Base-by-base conservation (phyloP, 2,329 filamentous ascomycete species). In the Rhinocladiella similis region DNA sequence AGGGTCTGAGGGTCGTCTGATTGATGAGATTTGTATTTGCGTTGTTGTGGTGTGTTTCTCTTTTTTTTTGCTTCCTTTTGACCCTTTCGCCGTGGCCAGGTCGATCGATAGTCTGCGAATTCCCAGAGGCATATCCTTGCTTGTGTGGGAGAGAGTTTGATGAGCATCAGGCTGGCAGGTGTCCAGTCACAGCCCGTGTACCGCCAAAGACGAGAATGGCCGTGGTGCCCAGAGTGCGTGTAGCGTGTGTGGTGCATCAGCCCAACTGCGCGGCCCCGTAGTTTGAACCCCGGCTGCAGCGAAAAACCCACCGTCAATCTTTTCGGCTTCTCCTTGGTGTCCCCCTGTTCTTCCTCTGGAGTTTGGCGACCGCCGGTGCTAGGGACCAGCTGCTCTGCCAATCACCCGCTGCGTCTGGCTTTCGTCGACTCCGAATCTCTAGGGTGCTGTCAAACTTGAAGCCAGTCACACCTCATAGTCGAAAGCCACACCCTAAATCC, bases 401-500 rank as follows among this genome's bases (percentile, higher is more conserved):
- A 46, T 46, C 43, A 46, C 43, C 43, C 43, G 20, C 20, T 46
- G 43, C 22, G n/a, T 46, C 43, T 46, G 43, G 43, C 43, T 46
- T 27, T 46, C 43, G 43, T 46, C 43, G 43, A 46, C 43, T 29
- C 43, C 43, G 43, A 46, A 22, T 22, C 25, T 27, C 25, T 46
- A 25, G 20, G 10, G n/a, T 46, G n/a, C 25, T 25, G 43, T n/a
- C 22, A 45, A n/a, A n/a, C 25, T 33, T 45, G 38, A 50, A 52
- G 51, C 53, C 48, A 53, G 47, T 55, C 48, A 46, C 49, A 38
- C 46, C 50, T 50, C 45, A 39, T 6, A 33, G 22, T 33, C 48
- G 35, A 45, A 47, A 59, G 54, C 47, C 49, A 48, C 54, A 53
- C 33, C 27, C 27, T 49, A 49, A 53, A 29, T 47, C 35, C 18